phyloP scores from a whole-genome alignment of 148 eudicot species.

The Chenopodium suecicum region DNA sequence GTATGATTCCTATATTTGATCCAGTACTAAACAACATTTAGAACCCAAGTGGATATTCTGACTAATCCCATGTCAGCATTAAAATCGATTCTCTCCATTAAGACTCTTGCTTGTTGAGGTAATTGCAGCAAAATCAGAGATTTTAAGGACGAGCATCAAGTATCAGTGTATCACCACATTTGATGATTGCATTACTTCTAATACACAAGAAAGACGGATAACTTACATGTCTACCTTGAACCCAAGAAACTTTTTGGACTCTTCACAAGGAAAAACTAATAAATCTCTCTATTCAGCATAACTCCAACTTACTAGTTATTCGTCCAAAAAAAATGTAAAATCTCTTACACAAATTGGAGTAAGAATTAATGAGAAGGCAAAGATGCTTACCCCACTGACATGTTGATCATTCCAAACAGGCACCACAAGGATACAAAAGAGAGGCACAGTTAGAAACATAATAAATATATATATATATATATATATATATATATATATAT shows the following conservation, averaged over 20 bases:
- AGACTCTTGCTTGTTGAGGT: not conserved
- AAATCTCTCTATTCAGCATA: not conserved
- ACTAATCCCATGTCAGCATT: not conserved
- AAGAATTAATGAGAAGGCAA: conserved; percentile 8
- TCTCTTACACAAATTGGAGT: not conserved
- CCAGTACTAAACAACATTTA: not conserved
- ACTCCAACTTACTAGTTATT: not conserved
- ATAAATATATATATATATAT: not conserved
- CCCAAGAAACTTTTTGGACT: not conserved
- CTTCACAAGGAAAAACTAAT: not conserved
- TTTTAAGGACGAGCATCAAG: not conserved
- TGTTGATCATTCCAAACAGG: conserved; percentile 32
- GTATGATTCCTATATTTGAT: not conserved
- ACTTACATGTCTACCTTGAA: no score
- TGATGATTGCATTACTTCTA: not conserved
- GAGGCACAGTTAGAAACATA: conserved; percentile 39
- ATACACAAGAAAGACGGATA: not conserved
- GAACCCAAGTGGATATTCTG: not conserved
- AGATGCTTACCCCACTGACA: conserved; percentile 90
- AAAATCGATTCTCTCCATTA: not conserved
- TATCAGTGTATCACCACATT: not conserved
- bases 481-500: no score
- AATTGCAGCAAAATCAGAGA: not conserved
- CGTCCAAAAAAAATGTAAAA: not conserved
- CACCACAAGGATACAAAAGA: conserved; percentile 36